These are phyloP conservation scores for Cichorium intybus DNA, from an alignment of 140 eudicot species.

Conservation along the genomic window DNA sequence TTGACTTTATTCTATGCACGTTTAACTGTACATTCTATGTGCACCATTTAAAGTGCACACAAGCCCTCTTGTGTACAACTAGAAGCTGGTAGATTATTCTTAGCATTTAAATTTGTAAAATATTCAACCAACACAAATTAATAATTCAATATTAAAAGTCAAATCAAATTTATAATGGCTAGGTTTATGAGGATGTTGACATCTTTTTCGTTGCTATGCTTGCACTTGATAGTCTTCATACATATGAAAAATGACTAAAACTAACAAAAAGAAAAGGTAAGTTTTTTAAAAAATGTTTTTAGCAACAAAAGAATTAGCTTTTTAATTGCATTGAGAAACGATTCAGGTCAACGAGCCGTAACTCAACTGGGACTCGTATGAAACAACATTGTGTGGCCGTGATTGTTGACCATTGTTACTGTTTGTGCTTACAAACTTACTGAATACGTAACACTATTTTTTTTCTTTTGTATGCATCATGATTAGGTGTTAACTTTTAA, in stretches of 20 bases:
- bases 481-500: too few relatives aligned
- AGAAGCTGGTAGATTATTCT: neutral
- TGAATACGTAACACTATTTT: neutral
- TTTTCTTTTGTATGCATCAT: too few relatives aligned
- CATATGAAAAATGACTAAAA: too few relatives aligned
- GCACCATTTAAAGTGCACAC: neutral
- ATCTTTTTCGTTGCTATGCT: too few relatives aligned
- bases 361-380: too few relatives aligned
- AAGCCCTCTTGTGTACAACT: neutral
- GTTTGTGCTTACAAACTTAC: neutral
- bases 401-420: neutral
- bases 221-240: too few relatives aligned
- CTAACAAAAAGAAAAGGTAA: too few relatives aligned
- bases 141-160: neutral
- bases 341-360: neutral
- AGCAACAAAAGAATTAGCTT: neutral
- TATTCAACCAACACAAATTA: neutral
- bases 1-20: constrained; percentile 12
- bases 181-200: too few relatives aligned
- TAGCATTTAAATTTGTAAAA: neutral
- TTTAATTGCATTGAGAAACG: neutral
- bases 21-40: neutral
- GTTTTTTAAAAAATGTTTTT: too few relatives aligned
- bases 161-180: too few relatives aligned
- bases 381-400: neutral